Base-by-base conservation (phyloP, 192 early-diverging fungal genomes). In the Linderina pennispora region DNA sequence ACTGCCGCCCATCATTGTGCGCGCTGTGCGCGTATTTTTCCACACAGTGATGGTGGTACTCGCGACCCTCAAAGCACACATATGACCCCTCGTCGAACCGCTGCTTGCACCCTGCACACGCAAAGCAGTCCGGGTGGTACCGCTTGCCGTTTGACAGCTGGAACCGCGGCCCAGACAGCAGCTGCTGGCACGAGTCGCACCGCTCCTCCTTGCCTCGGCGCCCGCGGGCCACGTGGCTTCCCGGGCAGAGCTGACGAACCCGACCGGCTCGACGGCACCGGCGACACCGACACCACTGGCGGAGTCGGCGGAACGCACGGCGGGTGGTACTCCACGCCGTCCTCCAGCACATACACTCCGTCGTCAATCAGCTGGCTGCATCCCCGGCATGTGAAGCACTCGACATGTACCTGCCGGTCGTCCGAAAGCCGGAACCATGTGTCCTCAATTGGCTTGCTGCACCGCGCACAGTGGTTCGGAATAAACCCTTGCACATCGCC, bases 11-110 rank as follows among this genome's bases (percentile, higher is more conserved):
- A 14, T 17, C 16, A 8, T 8, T 14, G 17, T 26, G 24, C 35
- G 17, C 37, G 15, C 31, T 36, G 1, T 36, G 11, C 0, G 54
- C 55, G 21, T 40, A 51, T n/a, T 55, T 48, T 25, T 59, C 60
- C 5, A 67, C 72, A 40, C 74, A 76, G n/a, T 76, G 55, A 43
- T 67, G 66, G 45, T 76, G 74, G 46, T 71, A 76, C 52, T 76
- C 74, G 11, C 72, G 50, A 33, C 68, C 68, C 45, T 71, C 74
- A 46, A 67, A 76, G 45, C 62, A 72, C 35, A 76, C 74, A 16
- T 76, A 76, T 5, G 74, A 72, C 46, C 74, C 74, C 48, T 76
- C 74, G 47, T 76, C 74, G 23, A 76, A 76, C 32, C 59, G 52
- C 49, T 64, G 54, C 7, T 36, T 33, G 41, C 74, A 76, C 1